Base-by-base conservation (phyloP, 371 early-diverging fungal genomes). In the Mucor indicus region DNA sequence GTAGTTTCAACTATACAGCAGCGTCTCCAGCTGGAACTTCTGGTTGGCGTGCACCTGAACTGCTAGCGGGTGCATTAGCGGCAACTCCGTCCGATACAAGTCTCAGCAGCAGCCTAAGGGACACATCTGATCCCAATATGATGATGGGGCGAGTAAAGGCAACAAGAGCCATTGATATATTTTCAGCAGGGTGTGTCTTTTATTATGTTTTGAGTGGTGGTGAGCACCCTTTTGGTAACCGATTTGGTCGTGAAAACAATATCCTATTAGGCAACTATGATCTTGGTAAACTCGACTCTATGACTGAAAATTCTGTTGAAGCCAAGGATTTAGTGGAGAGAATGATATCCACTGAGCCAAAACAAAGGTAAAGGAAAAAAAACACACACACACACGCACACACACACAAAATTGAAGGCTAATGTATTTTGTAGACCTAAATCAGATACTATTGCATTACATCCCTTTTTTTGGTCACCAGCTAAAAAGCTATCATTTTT, bases 21-120 rank as follows among this genome's bases (percentile, higher is more conserved):
- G 81, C 78, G 32, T 81, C 77, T 20, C 84, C 84, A 16, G 88
- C 81, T 23, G 93, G 93, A 20, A 98, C 98, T 3, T 75, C 90
- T 45, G 98, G 98, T 2, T 98, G 98, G 98, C 78, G 98, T 15
- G 97, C 98, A 2, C 96, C 97, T 3, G 98, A 98, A 64, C 80
- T 81, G 20, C 52, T 85, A 24, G 68, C 73, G 13, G 64, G 67
- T 12, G 60, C 57, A 10, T 29, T 65, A 16, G 61, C 62, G 9
- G 62, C 67, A 2, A 53, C 60, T 12, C 56, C 55, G 0, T 57
- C 62, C 0, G 56, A 62, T 27, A 62, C 55, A 13, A 64, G 58
- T 12, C 32, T 41, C 7, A 38, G 45, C 7, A 47, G 53, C 17
- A 44, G 50, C 5, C 30, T 35, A 4, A 45, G 43, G 9, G 22